Evolutionary conservation across 2,329 filamentous ascomycete genomes (phyloP).

Genomic region (Aaosphaeria pasadenensis): DNA sequence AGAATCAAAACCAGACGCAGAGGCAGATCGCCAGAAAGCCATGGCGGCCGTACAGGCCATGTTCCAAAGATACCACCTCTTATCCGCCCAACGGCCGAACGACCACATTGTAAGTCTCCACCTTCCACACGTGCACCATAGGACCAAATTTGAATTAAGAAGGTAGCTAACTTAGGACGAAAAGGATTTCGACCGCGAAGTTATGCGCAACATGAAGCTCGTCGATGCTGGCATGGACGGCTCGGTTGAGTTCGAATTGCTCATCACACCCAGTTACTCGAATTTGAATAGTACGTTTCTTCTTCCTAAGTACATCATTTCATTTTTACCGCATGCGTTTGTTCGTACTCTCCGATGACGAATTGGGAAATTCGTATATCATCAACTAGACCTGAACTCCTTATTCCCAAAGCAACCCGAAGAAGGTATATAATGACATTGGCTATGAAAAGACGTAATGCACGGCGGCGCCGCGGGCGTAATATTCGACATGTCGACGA

Average conservation of each 20-base stretch:
- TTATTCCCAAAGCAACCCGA: no score
- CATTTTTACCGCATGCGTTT: background rate
- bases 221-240: constrained; percentile 36
- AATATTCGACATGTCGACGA: constrained; percentile 45
- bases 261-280: constrained; percentile 34
- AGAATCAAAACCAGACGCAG: constrained; percentile 17
- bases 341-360: background rate
- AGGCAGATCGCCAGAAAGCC: constrained; percentile 28
- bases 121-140: background rate
- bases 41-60: constrained; percentile 35
- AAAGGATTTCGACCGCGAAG: constrained; percentile 36
- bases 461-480: constrained; percentile 40
- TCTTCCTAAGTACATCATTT: background rate
- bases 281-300: constrained; percentile 34
- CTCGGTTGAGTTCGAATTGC: constrained; percentile 32
- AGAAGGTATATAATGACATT: no score
- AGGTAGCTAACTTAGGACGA: background rate
- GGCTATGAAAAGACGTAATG: constrained; percentile 40
- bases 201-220: constrained; percentile 36
- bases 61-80: constrained; percentile 34
- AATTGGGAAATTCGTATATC: no score
- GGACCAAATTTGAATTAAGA: background rate
- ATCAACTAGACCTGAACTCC: no score
- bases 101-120: constrained; percentile 28
- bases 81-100: constrained; percentile 27